Evolutionary conservation across 495 filamentous ascomycete species (phyloP), one percentile per base, ranked within the genome.

Genomic region (Parachaetomium inaequale): DNA sequence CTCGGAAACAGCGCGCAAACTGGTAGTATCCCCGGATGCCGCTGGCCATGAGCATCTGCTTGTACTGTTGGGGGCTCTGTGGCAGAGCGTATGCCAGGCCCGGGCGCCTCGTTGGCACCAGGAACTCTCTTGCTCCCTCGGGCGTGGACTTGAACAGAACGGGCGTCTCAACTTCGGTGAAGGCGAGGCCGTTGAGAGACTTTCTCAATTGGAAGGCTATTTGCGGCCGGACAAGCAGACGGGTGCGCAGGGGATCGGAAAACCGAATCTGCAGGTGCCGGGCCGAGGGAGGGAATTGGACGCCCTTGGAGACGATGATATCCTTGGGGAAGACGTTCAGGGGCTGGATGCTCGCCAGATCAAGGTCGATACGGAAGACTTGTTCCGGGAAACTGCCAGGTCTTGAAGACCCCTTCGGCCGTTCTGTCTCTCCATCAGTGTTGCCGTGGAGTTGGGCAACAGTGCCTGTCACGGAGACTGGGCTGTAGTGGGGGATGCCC

Each of bases 1-100:
- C 94, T 8, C 94, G 88, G 76, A 98, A 98, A 68, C 94, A 98
- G 62, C 84, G 87, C 2, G 95, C 94, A 74, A 98, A 89, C 73
- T 98, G 94, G 70, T 84, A 96, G 72, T 98, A 98, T 8, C 80
- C 82, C 6, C 78, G 72, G 19, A 98, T 82, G 0, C 93, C 93
- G 68, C 88, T 88, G 10, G 92, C 89, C 92, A 98, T 97, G 21
- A 98, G 81, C 45, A 98, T 93, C 75, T 98, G 94, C 74, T 98
- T 98, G 73, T 96, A 98, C 72, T 98, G 94, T 75, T 98, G 94
- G 8, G 94, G 94, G 61, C 93, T 97, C 69, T 98, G 94, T 0
- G 94, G 92, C 26, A 98, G 75, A 12, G 95, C 94, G 75, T 98
- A 98, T 23, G 89, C 90, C 28, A 87, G 71, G 0, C 91, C 92